Conservation (phyloP, 352 stramenopile species). For the Phytophthora citrophthora region DNA sequence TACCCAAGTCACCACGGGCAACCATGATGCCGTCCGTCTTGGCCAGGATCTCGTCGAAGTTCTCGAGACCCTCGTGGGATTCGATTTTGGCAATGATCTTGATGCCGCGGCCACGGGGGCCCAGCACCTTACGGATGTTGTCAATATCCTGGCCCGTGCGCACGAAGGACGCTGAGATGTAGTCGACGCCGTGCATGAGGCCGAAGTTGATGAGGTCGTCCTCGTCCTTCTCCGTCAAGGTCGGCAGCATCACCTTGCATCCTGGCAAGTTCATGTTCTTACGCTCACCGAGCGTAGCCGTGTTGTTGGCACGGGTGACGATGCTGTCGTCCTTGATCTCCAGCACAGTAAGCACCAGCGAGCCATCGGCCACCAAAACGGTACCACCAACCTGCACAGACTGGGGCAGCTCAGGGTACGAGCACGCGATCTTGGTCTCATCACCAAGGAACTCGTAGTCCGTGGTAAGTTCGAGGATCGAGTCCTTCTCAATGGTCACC, state of each 20-base stretch:
- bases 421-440: slow-evolving; percentile 3
- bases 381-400: slow-evolving; percentile 61
- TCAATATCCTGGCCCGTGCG: background rate
- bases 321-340: slow-evolving; percentile 1
- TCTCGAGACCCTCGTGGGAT: slow-evolving; percentile 56
- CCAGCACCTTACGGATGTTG: background rate
- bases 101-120: background rate
- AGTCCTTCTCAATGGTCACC: background rate
- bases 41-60: slow-evolving; percentile 96
- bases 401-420: slow-evolving; percentile 21
- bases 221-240: slow-evolving; percentile 76
- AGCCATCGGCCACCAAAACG: slow-evolving; percentile 96
- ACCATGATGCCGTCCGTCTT: slow-evolving; percentile 99
- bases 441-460: background rate
- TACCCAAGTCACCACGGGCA: slow-evolving; percentile 96
- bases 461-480: background rate
- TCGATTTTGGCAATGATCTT: background rate
- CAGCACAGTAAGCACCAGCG: slow-evolving; percentile 12
- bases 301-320: background rate
- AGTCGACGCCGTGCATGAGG: slow-evolving; percentile 95
- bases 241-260: background rate
- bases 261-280: background rate
- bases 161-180: slow-evolving; percentile 91
- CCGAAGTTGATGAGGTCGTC: slow-evolving; percentile 95
- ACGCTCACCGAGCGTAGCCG: background rate